phyloP scores from a whole-genome alignment of 768 basidiomycete species.

The Tulasnella sp. region DNA sequence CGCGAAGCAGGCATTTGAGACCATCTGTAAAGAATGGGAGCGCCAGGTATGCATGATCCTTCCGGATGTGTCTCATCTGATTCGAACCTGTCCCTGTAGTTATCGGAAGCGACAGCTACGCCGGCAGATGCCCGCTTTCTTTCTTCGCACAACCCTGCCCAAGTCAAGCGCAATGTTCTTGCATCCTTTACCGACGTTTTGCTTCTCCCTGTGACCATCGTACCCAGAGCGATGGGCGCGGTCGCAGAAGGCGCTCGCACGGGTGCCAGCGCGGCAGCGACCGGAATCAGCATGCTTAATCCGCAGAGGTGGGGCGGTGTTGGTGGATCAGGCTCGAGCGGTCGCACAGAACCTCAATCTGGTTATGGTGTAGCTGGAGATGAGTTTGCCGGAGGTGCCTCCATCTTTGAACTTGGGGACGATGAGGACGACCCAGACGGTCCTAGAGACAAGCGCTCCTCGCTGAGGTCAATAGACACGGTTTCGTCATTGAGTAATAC shows the following conservation, averaged over 20 bases:
- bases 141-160: conserved; percentile 79
- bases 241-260: conserved; percentile 35
- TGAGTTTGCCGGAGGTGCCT: conserved; percentile 20
- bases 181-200: conserved; percentile 88
- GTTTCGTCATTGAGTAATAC: background rate
- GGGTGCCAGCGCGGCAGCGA: conserved; percentile 59
- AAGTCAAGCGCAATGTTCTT: conserved; percentile 87
- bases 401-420: conserved; percentile 32
- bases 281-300: conserved; percentile 85
- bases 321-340: background rate
- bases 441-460: background rate
- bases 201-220: conserved; percentile 91
- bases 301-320: conserved; percentile 70
- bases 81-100: background rate
- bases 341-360: background rate
- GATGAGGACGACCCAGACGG: conserved; percentile 29
- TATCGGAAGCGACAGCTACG: background rate
- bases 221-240: conserved; percentile 64
- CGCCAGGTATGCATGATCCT: conserved; percentile 48
- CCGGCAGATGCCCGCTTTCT: conserved; percentile 60
- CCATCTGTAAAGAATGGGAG: conserved; percentile 78
- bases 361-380: conserved; percentile 23
- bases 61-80: background rate
- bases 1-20: conserved; percentile 68
- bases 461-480: background rate